phyloP scores from a whole-genome alignment of 306 rosid genomes.

The Vachellia pachyceras region DNA sequence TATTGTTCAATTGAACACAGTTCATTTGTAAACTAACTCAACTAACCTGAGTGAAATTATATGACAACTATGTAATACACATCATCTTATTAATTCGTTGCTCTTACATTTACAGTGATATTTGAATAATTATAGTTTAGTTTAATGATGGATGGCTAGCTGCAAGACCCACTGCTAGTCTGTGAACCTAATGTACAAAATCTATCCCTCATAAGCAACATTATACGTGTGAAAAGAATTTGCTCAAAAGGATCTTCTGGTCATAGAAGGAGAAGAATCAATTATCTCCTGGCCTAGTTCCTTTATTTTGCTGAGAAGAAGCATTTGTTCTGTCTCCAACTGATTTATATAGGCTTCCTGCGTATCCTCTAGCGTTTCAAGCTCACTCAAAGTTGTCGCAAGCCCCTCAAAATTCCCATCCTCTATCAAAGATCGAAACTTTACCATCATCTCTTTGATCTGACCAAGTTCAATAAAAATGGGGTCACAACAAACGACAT shows the following conservation, averaged over 20 bases:
- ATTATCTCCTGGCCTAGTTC: constrained; percentile 83
- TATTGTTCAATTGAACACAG: background rate
- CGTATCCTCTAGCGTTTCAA: constrained; percentile 72
- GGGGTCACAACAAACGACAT: constrained; percentile 28
- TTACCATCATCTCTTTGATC: constrained; percentile 78
- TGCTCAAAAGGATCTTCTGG: constrained; percentile 48
- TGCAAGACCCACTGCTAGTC: constrained; percentile 16
- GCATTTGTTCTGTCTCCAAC: constrained; percentile 84
- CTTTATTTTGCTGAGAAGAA: constrained; percentile 81
- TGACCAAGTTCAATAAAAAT: constrained; percentile 42
- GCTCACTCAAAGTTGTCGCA: constrained; percentile 61
- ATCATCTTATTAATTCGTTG: background rate
- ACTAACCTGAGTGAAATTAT: background rate
- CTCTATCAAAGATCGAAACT: constrained; percentile 61
- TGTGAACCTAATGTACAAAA: constrained; percentile 39
- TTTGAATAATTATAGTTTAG: background rate
- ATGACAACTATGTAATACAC: too few species aligned
- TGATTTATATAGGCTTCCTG: constrained; percentile 78
- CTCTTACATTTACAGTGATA: background rate
- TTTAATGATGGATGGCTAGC: constrained; percentile 28
- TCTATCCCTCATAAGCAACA: constrained; percentile 17
- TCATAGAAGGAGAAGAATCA: constrained; percentile 59
- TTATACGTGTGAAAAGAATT: background rate
- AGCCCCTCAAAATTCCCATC: constrained; percentile 77
- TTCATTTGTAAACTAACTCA: background rate